Percentiles rank a stretch among this genome's conserved stretches.
Conservation (phyloP, 306 rosid genomes). For the Vigna mungo region DNA sequence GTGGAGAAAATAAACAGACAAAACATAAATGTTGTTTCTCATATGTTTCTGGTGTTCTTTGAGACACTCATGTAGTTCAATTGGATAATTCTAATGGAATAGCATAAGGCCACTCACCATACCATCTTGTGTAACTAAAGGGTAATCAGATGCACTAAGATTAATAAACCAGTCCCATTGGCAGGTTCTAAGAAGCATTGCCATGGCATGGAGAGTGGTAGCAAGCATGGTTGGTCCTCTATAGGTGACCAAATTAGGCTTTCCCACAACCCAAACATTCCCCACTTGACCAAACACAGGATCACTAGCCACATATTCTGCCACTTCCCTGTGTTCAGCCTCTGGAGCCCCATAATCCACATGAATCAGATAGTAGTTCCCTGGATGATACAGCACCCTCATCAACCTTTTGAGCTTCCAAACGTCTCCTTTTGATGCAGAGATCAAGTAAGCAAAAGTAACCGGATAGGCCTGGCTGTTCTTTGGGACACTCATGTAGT, state of each 20-base stretch:
- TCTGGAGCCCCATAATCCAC: constrained; percentile 76
- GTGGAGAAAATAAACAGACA: not conserved
- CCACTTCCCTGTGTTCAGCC: constrained; percentile 62
- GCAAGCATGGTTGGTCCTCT: constrained; percentile 98
- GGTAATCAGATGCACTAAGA: constrained; percentile 96
- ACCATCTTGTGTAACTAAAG: constrained; percentile 96
- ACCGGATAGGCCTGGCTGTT: constrained; percentile 61
- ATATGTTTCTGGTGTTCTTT: not conserved
- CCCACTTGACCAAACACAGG: constrained; percentile 71
- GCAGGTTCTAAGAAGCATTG: constrained; percentile 70
- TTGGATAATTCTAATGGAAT: not conserved
- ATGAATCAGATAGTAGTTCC: constrained; percentile 82
- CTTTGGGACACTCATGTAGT: constrained; percentile 45
- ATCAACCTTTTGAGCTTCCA: constrained; percentile 65
- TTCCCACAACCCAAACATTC: constrained; percentile 85
- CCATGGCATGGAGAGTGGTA: constrained; percentile 86
- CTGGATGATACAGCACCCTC: constrained; percentile 80
- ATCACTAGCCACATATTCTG: constrained; percentile 59
- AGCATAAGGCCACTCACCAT: constrained; percentile 80
- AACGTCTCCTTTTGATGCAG: constrained; percentile 82
- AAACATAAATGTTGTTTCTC: not conserved
- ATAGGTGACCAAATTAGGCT: constrained; percentile 82
- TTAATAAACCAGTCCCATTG: constrained; percentile 95
- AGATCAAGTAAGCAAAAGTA: constrained; percentile 78
- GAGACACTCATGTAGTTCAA: too few relatives aligned